Conservation (phyloP, 1,284 basidiomycete genomes). For the Ganoderma lucidum region DNA sequence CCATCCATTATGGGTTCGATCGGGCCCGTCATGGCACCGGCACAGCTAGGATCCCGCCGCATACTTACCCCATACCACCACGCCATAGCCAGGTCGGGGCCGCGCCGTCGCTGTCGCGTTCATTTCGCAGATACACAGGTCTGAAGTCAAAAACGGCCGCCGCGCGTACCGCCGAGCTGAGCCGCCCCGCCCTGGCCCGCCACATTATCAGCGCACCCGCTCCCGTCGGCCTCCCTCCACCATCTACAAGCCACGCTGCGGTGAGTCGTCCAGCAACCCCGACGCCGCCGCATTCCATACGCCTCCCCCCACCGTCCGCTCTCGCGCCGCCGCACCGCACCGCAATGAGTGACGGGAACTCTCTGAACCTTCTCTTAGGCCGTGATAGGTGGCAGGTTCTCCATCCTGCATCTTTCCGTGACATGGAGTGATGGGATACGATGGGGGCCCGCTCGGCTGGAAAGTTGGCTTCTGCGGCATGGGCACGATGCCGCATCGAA, state of each 20-base stretch:
- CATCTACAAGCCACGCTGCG: not conserved
- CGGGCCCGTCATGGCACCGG: no score
- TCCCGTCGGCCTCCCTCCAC: not conserved
- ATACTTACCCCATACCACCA: not conserved
- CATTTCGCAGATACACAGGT: no score
- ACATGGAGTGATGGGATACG: not conserved
- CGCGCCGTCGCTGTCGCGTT: no score
- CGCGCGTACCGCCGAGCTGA: not conserved
- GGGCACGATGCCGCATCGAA: conserved; percentile 1
- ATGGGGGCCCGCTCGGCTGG: not conserved
- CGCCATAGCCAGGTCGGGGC: not conserved
- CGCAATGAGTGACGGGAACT: not conserved
- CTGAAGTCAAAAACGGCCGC: no score
- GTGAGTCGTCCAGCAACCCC: not conserved
- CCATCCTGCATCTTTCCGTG: not conserved
- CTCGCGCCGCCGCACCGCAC: not conserved
- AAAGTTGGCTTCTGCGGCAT: conserved; percentile 6
- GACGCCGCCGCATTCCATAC: not conserved
- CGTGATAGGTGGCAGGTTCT: not conserved
- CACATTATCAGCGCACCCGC: conserved; percentile 1
- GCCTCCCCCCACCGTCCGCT: not conserved
- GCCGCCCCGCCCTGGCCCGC: not conserved
- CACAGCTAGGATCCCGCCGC: not conserved
- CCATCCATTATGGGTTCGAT: no score
- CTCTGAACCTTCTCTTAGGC: not conserved